These are phyloP conservation scores for Trichophaea hybrida DNA, from an alignment of 2,329 filamentous ascomycete species.

Conservation along the genomic window DNA sequence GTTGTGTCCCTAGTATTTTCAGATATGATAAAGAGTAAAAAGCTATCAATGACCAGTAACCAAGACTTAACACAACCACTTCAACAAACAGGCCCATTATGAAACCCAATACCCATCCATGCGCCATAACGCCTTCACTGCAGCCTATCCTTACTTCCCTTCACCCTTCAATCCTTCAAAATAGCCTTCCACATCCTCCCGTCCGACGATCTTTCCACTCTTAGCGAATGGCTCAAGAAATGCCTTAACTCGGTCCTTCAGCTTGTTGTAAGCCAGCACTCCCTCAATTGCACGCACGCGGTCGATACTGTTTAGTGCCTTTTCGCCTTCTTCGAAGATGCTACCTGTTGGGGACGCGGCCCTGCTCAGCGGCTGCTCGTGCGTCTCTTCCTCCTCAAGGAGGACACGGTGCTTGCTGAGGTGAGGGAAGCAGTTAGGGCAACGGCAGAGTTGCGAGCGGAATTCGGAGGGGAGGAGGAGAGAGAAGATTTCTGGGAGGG, in stretches of 20 bases:
- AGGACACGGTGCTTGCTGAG: constrained; percentile 62
- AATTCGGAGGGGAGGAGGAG: constrained; percentile 72
- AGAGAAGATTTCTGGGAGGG: constrained; percentile 50
- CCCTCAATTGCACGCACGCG: constrained; percentile 88
- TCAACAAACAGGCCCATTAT: too few species aligned
- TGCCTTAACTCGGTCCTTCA: constrained; percentile 88
- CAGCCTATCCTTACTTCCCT: background rate
- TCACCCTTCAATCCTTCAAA: constrained; percentile 45
- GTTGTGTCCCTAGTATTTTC: too few species aligned
- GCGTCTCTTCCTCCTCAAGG: constrained; percentile 72
- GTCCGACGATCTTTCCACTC: constrained; percentile 71
- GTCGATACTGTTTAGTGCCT: constrained; percentile 79
- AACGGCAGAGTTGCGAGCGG: constrained; percentile 69
- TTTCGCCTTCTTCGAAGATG: constrained; percentile 81
- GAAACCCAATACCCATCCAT: too few species aligned
- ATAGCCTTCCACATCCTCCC: constrained; percentile 57
- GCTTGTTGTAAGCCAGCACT: constrained; percentile 93
- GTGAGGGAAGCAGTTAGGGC: constrained; percentile 60
- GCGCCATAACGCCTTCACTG: too few species aligned
- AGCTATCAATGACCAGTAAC: too few species aligned
- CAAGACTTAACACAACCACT: too few species aligned
- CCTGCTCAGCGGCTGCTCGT: constrained; percentile 61
- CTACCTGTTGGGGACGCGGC: constrained; percentile 60
- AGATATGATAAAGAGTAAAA: too few species aligned
- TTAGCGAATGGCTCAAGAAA: constrained; percentile 92